Evolutionary conservation across 176 grass and related monocot species (phyloP), one percentile per base, ranked within the genome.

Genomic region (Pharus latifolius): DNA sequence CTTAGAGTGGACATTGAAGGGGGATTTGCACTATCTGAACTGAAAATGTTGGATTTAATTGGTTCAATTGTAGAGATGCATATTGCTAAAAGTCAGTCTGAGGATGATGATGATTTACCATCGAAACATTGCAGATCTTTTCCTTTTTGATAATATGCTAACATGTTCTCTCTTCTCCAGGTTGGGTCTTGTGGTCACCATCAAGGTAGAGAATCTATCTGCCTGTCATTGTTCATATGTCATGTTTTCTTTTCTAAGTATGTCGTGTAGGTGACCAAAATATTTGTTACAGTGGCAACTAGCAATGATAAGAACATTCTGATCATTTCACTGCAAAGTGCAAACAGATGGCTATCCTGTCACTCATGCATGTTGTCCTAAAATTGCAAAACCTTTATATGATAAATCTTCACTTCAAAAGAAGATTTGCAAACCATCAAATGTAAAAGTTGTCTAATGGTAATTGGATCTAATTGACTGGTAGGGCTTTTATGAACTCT

Each of bases 181-280:
- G 87, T 63, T 96, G 81, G 77, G 87, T 32, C 91, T 96, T 65
- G 87, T 91, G 70, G 85, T 83, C 40, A 91, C 87, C 50, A 96
- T 96, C 42, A 96, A 96, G 91, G 91, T 96, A 88, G 48, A 57
- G 14, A 61, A 49, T 59, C 53, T 43, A 4, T 40, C 17, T 62
- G 9, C 53, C 19, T 18, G 28, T 45, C 52, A 14, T 67, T 75
- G 2, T 33, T 33, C 55, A 46, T 71, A 77, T 38, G 47, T 62
- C 24, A 41, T 20, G 37, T 50, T 63, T 45, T 22, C 12, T 62
- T 27, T 31, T 32, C n/a, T n/a, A n/a, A n/a, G n/a, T 58, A 69
- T 44, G 10, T 67, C 67, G 11, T 59, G 15, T 13, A 13, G 38
- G n/a, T 20, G 17, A 23, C 8, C 14, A 1, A 6, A 33, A 35